A percentile compares a stretch with the other conserved stretches of the same genome.
Evolutionary conservation across 805 yeast genomes (phyloP).

Genomic region (Geotrichum ghanense): DNA sequence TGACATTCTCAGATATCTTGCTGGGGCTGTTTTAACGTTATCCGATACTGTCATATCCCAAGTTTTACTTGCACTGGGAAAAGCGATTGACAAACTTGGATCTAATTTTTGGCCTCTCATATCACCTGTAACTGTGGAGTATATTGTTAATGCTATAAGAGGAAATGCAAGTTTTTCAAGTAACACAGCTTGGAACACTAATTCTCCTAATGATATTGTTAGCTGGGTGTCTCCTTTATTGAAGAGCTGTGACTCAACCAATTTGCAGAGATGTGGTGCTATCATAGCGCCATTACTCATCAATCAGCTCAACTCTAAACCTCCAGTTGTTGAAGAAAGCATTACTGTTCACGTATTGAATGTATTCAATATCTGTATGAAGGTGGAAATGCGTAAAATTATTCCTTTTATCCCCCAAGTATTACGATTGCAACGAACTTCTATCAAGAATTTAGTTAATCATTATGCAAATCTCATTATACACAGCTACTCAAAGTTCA

Average conservation of each 20-base stretch:
- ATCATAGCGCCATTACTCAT: background rate
- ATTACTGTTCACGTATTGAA: background rate
- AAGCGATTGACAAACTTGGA: constrained; percentile 34
- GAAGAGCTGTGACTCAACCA: constrained; percentile 2
- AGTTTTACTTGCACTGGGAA: constrained; percentile 39
- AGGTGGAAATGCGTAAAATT: background rate
- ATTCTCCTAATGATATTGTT: background rate
- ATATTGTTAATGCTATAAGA: constrained; percentile 48
- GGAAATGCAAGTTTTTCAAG: constrained; percentile 41
- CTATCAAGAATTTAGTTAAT: constrained; percentile 2
- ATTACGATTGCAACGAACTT: constrained; percentile 1
- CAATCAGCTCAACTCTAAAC: constrained; percentile 1
- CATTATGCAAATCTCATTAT: background rate
- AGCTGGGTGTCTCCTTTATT: constrained; percentile 1
- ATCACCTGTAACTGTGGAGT: constrained; percentile 42
- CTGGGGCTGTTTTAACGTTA: constrained; percentile 24
- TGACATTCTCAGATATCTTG: constrained; percentile 21
- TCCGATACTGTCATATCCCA: constrained; percentile 35
- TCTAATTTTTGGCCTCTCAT: constrained; percentile 42
- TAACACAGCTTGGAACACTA: constrained; percentile 5
- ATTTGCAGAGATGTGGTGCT: background rate
- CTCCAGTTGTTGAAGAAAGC: background rate
- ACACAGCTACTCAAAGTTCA: background rate
- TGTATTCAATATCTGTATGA: background rate
- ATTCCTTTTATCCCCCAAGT: constrained; percentile 5